Evolutionary conservation across 169 alveolate species (phyloP), one percentile per base, ranked within the genome.

Genomic region (Cryptosporidium muris): DNA sequence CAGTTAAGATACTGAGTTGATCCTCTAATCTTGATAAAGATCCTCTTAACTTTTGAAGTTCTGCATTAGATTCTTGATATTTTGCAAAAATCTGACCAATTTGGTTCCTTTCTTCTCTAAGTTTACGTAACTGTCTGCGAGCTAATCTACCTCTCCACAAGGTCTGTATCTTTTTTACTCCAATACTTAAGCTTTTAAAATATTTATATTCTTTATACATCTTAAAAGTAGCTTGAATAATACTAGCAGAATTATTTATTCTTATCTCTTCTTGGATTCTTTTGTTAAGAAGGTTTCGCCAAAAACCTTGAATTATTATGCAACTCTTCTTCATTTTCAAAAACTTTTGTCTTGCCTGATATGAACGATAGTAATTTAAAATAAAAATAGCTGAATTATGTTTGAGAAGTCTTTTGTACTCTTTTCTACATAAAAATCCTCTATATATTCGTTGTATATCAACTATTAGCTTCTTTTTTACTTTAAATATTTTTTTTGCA

Each of bases 91-190:
- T 14, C 51, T 67, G 68, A 49, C 89, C 64, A 51, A 81, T 63
- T 81, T 92, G 96, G 56, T 85, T 91, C 52, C 91, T 91, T 58
- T 92, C 93, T 67, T 91, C 88, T 52, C 90, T 85, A 53, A 94
- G 82, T 37, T 90, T 91, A 60, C 85, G 66, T 67, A 89, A 67
- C 85, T 81, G 82, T 45, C 93, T 90, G 37, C 94, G 68, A 0
- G 97, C 97, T 53, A 91, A 58, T 38, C 65, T 81, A 1, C 93
- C 88, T 48, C 93, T 82, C 95, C 95, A 92, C 34, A 82, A 89
- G 8, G 85, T 68, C 52, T 94, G 96, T 1, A 93, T 92, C 74
- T 88, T 80, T 42, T 80, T 49, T 2, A 91, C 88, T 34, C 94
- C 88, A 40, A 42, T 62, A 58, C 66, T 82, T 68, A 94, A 81